Conservation (phyloP, 495 filamentous ascomycete species). For the Talaromyces nanjingensis region DNA sequence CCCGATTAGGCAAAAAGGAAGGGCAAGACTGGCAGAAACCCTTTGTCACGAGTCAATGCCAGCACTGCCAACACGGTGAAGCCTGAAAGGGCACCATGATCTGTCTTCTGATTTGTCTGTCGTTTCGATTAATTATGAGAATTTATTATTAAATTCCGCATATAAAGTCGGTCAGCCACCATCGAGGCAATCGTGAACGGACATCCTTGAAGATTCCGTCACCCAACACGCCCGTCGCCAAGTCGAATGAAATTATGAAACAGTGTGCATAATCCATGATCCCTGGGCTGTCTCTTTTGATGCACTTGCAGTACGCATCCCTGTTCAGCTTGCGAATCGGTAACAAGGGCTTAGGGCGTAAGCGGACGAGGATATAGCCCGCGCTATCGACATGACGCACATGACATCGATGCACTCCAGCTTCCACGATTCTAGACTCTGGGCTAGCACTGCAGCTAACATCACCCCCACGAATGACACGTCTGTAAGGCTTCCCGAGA, state of each 20-base stretch:
- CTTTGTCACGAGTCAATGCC: neutral
- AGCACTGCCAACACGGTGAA: neutral
- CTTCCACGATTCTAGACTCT: neutral
- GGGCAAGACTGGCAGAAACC: neutral
- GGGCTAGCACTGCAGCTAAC: neutral
- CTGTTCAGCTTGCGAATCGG: neutral
- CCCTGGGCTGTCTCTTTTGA: neutral
- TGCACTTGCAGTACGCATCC: neutral
- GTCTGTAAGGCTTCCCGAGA: neutral
- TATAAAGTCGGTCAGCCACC: neutral
- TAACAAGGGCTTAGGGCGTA: too few species aligned
- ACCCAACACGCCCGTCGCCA: neutral
- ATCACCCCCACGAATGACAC: neutral
- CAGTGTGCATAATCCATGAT: neutral
- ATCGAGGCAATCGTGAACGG: neutral
- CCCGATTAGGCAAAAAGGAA: conserved; percentile 3
- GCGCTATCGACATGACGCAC: neutral
- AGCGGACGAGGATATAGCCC: neutral
- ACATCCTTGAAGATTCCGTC: neutral
- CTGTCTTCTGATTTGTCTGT: neutral
- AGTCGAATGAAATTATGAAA: neutral
- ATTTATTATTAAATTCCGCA: neutral
- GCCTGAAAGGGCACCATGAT: neutral
- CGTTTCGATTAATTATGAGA: neutral
- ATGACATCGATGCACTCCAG: neutral